Percentiles rank a stretch among this genome's conserved stretches.
Conservation (phyloP, 495 filamentous ascomycete species). For the Friedmanniomyces endolithicus region DNA sequence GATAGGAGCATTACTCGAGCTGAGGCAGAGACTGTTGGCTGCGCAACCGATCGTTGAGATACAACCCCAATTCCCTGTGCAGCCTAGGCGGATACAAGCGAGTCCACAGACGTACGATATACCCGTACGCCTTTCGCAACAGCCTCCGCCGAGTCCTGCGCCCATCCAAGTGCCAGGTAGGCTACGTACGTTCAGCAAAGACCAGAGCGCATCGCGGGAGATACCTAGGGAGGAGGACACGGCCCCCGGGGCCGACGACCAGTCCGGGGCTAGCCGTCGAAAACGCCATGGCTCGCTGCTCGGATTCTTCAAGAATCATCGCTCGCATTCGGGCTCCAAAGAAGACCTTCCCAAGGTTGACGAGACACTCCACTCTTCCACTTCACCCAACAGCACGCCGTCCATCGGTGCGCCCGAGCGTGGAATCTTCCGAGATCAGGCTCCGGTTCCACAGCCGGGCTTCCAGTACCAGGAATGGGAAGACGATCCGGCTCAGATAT, state of each 20-base stretch:
- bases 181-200: slow-evolving; percentile 1
- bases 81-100: background rate
- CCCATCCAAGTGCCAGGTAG: background rate
- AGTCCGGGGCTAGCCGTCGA: background rate
- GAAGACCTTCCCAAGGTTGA: slow-evolving; percentile 1
- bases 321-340: background rate
- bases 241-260: slow-evolving; percentile 1
- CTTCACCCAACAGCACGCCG: background rate
- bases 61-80: background rate
- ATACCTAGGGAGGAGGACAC: slow-evolving; percentile 4
- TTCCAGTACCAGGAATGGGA: slow-evolving; percentile 9
- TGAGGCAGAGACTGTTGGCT: slow-evolving; percentile 10
- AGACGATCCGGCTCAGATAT: slow-evolving; percentile 8
- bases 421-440: background rate
- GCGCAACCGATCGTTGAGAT: background rate
- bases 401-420: background rate
- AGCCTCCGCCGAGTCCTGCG: background rate
- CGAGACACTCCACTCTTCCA: background rate
- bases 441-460: background rate
- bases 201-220: background rate
- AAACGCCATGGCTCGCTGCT: slow-evolving; percentile 6
- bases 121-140: background rate
- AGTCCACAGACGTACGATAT: background rate
- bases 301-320: slow-evolving; percentile 9
- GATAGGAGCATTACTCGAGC: slow-evolving; percentile 7